These are phyloP conservation scores for Alternaria infectoria DNA, from an alignment of 2,329 filamentous ascomycete genomes.

Conservation along the genomic window DNA sequence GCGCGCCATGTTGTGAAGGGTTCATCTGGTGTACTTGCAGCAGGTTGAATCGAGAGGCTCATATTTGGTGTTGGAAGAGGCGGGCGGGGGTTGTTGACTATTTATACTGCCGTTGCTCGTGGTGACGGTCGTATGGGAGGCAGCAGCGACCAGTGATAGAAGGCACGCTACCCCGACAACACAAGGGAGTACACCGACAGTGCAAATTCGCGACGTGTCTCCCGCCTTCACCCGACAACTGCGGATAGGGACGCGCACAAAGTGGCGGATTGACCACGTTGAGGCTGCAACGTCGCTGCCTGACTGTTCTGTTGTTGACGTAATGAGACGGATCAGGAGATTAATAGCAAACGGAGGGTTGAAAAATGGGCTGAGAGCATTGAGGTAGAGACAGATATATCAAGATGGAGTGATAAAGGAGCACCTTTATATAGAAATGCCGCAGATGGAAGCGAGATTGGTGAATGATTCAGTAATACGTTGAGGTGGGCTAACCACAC, in stretches of 20 bases:
- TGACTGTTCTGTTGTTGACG: neutral
- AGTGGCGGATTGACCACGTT: neutral
- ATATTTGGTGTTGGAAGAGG: neutral
- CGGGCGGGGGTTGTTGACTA: neutral
- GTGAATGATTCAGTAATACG: neutral
- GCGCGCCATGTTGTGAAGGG: neutral
- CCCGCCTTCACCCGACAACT: neutral
- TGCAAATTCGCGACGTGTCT: neutral
- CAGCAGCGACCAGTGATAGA: slow-evolving; percentile 4
- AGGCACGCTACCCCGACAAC: neutral
- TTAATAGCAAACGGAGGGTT: neutral
- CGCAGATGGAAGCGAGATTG: neutral
- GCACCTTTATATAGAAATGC: neutral
- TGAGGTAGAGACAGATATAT: neutral
- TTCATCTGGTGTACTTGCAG: slow-evolving; percentile 8
- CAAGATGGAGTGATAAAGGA: neutral
- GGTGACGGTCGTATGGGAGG: slow-evolving; percentile 7
- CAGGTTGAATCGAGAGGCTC: neutral
- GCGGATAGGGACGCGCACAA: neutral
- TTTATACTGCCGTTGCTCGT: slow-evolving; percentile 4
- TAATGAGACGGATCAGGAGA: slow-evolving; percentile 1
- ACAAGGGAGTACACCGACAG: neutral
- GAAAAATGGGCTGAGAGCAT: neutral
- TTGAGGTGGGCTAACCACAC: neutral
- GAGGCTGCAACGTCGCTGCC: neutral